These are phyloP conservation scores for Stropharia rugosoannulata DNA, from an alignment of 768 basidiomycete genomes.

Conservation along the genomic window DNA sequence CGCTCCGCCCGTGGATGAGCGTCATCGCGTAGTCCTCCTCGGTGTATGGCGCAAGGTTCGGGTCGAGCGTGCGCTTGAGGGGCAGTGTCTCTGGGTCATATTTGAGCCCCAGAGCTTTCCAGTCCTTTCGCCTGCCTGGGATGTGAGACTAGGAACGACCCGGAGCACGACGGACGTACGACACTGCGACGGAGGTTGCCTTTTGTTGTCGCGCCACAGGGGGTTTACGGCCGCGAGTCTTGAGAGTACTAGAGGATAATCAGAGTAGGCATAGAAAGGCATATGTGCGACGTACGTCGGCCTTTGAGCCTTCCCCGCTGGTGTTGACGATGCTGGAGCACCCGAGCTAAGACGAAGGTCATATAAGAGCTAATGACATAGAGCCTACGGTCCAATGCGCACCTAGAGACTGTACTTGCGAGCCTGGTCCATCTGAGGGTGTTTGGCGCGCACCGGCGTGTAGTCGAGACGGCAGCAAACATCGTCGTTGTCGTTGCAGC, in stretches of 20 bases:
- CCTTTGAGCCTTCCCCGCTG: no score
- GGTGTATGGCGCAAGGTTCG: constrained; percentile 21
- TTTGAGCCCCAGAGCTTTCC: constrained; percentile 15
- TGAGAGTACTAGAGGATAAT: no score
- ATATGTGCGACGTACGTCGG: no score
- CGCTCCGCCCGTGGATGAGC: constrained; percentile 60
- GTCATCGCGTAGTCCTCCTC: constrained; percentile 53
- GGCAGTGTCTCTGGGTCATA: constrained; percentile 24
- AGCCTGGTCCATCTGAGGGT: constrained; percentile 11
- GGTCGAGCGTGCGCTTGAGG: constrained; percentile 14
- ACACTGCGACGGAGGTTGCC: no score
- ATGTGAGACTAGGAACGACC: no score
- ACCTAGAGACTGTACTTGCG: constrained; percentile 10
- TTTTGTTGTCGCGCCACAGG: no score
- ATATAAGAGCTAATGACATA: no score
- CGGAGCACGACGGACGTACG: no score
- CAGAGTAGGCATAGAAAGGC: no score
- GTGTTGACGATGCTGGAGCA: no score
- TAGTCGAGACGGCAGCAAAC: constrained; percentile 17
- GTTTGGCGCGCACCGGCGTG: constrained; percentile 13
- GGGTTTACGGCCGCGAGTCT: no score
- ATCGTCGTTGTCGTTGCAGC: constrained; percentile 15
- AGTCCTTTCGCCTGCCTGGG: not conserved
- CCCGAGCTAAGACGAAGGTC: no score
- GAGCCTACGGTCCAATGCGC: not conserved